phyloP scores from a whole-genome alignment of 176 grass and related monocot genomes.

The Poa annua region DNA sequence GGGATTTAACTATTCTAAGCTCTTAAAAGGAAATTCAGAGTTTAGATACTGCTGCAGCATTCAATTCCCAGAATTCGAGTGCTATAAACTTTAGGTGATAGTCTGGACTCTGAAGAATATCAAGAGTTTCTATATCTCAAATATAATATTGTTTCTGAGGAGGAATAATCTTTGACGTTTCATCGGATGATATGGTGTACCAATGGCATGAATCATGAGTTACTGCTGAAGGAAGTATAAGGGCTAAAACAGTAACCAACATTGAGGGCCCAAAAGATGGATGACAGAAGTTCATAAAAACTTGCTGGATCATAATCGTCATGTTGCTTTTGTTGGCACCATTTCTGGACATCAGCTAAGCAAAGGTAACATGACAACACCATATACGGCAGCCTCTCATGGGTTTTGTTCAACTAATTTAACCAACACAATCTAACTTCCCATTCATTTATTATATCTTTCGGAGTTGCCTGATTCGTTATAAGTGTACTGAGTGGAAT shows the following conservation, averaged over 20 bases:
- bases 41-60: constrained; percentile 39
- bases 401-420: background rate
- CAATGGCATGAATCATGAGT: constrained; percentile 29
- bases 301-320: background rate
- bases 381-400: background rate
- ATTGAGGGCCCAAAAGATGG: constrained; percentile 32
- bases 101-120: constrained; percentile 35
- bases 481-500: background rate
- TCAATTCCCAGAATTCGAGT: constrained; percentile 31
- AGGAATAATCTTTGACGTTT: constrained; percentile 47
- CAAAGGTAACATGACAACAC: too few relatives aligned
- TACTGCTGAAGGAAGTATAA: constrained; percentile 29
- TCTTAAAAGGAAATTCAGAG: constrained; percentile 15
- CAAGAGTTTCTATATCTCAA: constrained; percentile 52
- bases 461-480: background rate
- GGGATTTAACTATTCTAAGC: constrained; percentile 41
- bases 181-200: constrained; percentile 45
- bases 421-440: background rate
- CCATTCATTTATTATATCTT: background rate
- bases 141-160: constrained; percentile 37
- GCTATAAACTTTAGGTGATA: constrained; percentile 46
- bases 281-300: constrained; percentile 46
- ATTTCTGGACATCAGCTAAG: too few relatives aligned
- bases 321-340: too few relatives aligned
- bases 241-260: constrained; percentile 9